phyloP scores from a whole-genome alignment of 2,329 filamentous ascomycete genomes.

The Calonectria pseudoreteaudii region DNA sequence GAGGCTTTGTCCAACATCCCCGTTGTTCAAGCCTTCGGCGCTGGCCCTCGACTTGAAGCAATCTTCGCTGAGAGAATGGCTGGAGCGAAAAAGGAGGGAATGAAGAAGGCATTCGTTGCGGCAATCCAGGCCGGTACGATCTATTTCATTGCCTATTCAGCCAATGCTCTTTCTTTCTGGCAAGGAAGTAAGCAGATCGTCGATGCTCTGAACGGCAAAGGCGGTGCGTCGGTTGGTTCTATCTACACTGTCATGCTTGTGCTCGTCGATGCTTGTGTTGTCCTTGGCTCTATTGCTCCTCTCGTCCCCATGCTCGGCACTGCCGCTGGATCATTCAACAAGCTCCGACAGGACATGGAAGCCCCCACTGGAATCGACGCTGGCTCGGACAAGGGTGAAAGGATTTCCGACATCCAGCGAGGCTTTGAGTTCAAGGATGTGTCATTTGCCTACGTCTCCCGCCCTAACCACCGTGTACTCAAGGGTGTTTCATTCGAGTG shows the following conservation, averaged over 20 bases:
- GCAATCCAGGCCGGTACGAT: conserved; percentile 70
- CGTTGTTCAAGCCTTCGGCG: conserved; percentile 73
- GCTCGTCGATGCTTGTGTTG: conserved; percentile 71
- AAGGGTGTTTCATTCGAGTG: conserved; percentile 59
- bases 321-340: conserved; percentile 68
- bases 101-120: conserved; percentile 68
- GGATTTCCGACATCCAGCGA: conserved; percentile 57
- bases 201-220: conserved; percentile 49
- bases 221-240: conserved; percentile 54
- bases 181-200: conserved; percentile 69
- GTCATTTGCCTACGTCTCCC: conserved; percentile 58
- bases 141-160: conserved; percentile 76
- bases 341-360: conserved; percentile 69
- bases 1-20: conserved; percentile 70
- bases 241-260: conserved; percentile 75
- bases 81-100: conserved; percentile 61
- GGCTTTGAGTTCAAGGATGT: conserved; percentile 52
- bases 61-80: conserved; percentile 68
- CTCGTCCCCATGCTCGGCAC: conserved; percentile 71
- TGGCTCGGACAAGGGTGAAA: conserved; percentile 52
- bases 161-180: conserved; percentile 77
- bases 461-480: conserved; percentile 56
- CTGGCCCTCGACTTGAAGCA: conserved; percentile 67
- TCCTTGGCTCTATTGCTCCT: conserved; percentile 72
- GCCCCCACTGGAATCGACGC: conserved; percentile 59